Percentiles rank a stretch among this genome's conserved stretches.
These are phyloP conservation scores for Microcos paniculata DNA, from an alignment of 345 rosid species.

Conservation along the genomic window DNA sequence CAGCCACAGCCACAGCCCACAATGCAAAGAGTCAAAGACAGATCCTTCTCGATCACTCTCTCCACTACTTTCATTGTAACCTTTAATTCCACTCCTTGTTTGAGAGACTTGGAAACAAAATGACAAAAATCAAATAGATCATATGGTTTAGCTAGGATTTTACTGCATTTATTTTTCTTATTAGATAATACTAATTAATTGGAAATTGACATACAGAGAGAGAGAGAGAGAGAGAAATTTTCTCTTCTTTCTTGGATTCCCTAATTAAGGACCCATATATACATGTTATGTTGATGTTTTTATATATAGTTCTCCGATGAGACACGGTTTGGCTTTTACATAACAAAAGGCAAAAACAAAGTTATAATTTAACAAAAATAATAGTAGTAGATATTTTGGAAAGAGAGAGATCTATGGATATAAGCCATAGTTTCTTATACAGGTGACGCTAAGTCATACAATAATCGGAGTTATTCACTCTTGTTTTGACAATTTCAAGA, in stretches of 20 bases:
- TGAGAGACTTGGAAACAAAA: constrained; percentile 9
- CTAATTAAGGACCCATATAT: constrained; percentile 21
- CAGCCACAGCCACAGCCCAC: constrained; percentile 19
- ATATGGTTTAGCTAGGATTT: neutral
- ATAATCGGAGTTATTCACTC: too few relatives aligned
- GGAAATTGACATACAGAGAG: neutral
- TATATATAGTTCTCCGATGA: constrained; percentile 19
- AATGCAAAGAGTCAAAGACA: constrained; percentile 22
- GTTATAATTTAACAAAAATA: neutral
- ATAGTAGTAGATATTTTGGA: neutral
- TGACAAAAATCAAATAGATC: constrained; percentile 19
- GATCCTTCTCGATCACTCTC: constrained; percentile 26
- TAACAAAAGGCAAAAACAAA: constrained; percentile 3
- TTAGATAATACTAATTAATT: neutral
- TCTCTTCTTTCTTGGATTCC: constrained; percentile 26
- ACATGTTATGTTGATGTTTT: neutral
- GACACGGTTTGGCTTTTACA: constrained; percentile 48
- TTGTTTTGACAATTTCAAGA: too few relatives aligned
- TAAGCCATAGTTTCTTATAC: too few relatives aligned
- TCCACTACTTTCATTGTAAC: neutral
- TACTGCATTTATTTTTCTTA: too few relatives aligned
- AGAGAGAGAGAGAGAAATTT: neutral
- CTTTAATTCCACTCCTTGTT: constrained; percentile 3
- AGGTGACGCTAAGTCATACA: too few relatives aligned
- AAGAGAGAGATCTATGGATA: neutral